Percentiles rank a stretch among this genome's conserved stretches.
phyloP scores from a whole-genome alignment of 2,329 filamentous ascomycete genomes.

The Lasiodiplodia sp. region DNA sequence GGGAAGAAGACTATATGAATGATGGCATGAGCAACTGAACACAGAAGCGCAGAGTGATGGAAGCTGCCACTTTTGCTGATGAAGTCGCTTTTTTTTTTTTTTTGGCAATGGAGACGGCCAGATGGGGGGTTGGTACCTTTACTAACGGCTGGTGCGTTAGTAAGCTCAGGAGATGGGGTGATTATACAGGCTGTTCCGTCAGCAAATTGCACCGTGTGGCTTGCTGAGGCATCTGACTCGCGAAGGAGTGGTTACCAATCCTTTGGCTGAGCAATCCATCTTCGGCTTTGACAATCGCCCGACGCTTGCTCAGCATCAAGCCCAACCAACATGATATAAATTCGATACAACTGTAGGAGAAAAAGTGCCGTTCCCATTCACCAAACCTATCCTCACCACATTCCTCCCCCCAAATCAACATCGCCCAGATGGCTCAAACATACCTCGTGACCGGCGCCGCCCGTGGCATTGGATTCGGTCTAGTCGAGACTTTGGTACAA shows the following conservation, averaged over 20 bases:
- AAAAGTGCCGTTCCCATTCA: not conserved
- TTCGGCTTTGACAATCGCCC: not conserved
- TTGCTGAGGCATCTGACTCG: not conserved
- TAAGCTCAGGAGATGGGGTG: too few species aligned
- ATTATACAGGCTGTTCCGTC: not conserved
- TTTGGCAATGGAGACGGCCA: too few species aligned
- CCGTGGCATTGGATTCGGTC: conserved; percentile 14
- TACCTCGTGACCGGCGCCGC: conserved; percentile 18
- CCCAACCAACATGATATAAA: not conserved
- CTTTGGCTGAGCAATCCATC: not conserved
- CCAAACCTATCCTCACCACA: not conserved
- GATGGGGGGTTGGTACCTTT: too few species aligned
- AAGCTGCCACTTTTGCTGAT: too few species aligned
- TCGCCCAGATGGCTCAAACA: not conserved
- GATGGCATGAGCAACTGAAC: too few species aligned
- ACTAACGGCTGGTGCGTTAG: too few species aligned
- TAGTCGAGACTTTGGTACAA: conserved; percentile 2
- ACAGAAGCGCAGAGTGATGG: too few species aligned
- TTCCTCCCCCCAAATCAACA: too few species aligned
- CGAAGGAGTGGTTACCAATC: not conserved
- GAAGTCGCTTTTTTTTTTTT: too few species aligned
- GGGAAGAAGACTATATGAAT: too few species aligned
- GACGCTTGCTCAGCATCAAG: not conserved
- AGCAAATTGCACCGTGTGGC: not conserved
- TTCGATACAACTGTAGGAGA: not conserved